These are phyloP conservation scores for Straminergon stramineum DNA, from an alignment of 225 moss, liverwort and hornwort genomes.

Conservation along the genomic window DNA sequence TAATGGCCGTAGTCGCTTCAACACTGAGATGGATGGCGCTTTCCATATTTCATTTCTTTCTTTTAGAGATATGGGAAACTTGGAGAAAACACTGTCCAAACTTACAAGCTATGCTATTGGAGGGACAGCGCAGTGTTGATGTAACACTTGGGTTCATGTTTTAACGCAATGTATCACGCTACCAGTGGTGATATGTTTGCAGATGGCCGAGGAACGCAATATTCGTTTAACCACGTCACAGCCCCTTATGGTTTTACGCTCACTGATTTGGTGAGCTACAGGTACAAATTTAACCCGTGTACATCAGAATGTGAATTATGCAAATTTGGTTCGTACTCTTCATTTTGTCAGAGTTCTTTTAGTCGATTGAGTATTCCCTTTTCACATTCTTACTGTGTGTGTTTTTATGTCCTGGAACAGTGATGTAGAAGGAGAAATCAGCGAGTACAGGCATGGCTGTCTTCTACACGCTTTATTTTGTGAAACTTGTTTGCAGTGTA, in stretches of 20 bases:
- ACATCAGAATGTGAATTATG: background rate
- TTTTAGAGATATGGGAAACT: background rate
- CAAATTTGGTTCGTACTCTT: background rate
- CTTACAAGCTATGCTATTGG: background rate
- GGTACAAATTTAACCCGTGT: constrained; percentile 19
- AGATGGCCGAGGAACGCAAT: constrained; percentile 69
- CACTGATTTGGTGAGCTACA: constrained; percentile 92
- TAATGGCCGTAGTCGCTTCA: background rate
- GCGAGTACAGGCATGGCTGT: constrained; percentile 49
- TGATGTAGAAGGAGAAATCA: constrained; percentile 43
- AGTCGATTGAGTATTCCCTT: background rate
- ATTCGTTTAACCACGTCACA: constrained; percentile 75
- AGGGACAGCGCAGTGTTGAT: background rate
- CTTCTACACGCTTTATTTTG: background rate
- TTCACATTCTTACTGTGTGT: background rate
- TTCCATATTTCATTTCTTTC: background rate
- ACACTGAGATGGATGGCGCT: background rate
- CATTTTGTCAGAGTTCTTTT: background rate
- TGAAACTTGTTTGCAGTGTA: background rate
- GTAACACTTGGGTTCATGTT: background rate
- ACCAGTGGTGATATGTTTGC: constrained; percentile 84
- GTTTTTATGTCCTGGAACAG: constrained; percentile 20
- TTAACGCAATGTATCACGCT: background rate
- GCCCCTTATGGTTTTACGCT: constrained; percentile 74
- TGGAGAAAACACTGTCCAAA: background rate